Conservation (phyloP, 164 flowering plant species). For the grape (Vitis vinifera) region DNA sequence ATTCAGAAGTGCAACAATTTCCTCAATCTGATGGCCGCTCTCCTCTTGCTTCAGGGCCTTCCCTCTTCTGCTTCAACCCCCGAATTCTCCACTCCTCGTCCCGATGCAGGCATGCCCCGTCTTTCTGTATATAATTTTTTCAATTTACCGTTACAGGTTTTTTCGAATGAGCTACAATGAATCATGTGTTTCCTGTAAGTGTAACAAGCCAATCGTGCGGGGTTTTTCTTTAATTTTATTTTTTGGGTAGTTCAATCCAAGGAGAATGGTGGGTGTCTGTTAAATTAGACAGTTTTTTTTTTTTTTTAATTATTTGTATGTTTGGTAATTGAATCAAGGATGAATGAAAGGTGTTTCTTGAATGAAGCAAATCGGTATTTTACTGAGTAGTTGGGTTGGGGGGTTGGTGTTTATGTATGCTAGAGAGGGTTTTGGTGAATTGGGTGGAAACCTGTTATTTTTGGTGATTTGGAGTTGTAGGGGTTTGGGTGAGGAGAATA, state of each 20-base stretch:
- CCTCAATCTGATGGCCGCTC: slow-evolving; percentile 40
- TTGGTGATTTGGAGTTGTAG: too few species aligned
- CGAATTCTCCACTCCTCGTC: slow-evolving; percentile 16
- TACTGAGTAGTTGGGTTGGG: too few species aligned
- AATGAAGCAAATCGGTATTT: too few species aligned
- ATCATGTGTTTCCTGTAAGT: neutral
- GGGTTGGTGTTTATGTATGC: too few species aligned
- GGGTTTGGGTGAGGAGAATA: too few species aligned
- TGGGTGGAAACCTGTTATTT: too few species aligned
- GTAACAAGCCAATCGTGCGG: neutral
- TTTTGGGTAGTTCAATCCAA: neutral
- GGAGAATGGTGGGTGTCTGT: neutral
- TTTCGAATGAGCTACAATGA: neutral
- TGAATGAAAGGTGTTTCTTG: too few species aligned
- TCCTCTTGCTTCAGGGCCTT: slow-evolving; percentile 45
- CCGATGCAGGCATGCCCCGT: slow-evolving; percentile 22
- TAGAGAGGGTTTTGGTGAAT: too few species aligned
- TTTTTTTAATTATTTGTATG: too few species aligned
- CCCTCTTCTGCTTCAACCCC: slow-evolving; percentile 26
- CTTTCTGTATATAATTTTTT: neutral
- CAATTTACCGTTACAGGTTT: too few species aligned
- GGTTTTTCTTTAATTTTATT: neutral
- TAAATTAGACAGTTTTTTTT: neutral
- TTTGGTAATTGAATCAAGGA: too few species aligned
- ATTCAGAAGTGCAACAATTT: slow-evolving; percentile 58